A percentile compares a stretch with the other conserved stretches of the same genome.
Conservation (phyloP, 2,329 filamentous ascomycete species). For the Neurospora sp. region DNA sequence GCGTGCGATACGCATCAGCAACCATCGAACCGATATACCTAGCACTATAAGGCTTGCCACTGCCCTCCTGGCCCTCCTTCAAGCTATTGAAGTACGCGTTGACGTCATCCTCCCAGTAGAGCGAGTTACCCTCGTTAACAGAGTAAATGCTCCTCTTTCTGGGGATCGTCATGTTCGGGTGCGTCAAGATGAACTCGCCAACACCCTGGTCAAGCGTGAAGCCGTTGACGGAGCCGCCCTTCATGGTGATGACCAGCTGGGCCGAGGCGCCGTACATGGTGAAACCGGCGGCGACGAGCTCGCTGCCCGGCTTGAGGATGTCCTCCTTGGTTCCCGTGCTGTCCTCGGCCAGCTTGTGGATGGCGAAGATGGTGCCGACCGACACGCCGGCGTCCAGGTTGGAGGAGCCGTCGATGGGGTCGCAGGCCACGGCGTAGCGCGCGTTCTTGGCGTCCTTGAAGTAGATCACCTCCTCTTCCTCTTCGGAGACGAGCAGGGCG, state of each 20-base stretch:
- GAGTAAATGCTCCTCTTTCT: constrained; percentile 81
- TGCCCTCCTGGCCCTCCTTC: constrained; percentile 57
- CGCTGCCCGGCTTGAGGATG: constrained; percentile 78
- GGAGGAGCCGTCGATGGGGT: constrained; percentile 95
- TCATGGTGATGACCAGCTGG: constrained; percentile 96
- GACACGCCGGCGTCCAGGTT: constrained; percentile 97
- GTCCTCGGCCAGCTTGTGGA: constrained; percentile 79
- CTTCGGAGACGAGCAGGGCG: constrained; percentile 89
- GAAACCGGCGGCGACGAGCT: constrained; percentile 91
- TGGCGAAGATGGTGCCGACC: constrained; percentile 92
- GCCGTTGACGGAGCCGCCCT: constrained; percentile 82
- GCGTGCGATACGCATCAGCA: constrained; percentile 89
- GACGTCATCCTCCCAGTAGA: constrained; percentile 88
- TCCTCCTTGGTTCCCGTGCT: constrained; percentile 71
- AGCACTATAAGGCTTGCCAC: constrained; percentile 83
- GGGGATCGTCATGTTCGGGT: constrained; percentile 88
- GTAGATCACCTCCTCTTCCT: constrained; percentile 86
- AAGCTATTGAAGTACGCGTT: constrained; percentile 83
- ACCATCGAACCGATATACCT: constrained; percentile 98
- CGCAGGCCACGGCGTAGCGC: constrained; percentile 93
- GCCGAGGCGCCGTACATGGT: constrained; percentile 99
- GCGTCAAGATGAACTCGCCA: constrained; percentile 97
- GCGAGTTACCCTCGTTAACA: constrained; percentile 95
- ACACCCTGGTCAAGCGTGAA: constrained; percentile 96
- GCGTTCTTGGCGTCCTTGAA: constrained; percentile 67